Conservation (phyloP, 164 flowering plant genomes). For the Protea cynaroides region DNA sequence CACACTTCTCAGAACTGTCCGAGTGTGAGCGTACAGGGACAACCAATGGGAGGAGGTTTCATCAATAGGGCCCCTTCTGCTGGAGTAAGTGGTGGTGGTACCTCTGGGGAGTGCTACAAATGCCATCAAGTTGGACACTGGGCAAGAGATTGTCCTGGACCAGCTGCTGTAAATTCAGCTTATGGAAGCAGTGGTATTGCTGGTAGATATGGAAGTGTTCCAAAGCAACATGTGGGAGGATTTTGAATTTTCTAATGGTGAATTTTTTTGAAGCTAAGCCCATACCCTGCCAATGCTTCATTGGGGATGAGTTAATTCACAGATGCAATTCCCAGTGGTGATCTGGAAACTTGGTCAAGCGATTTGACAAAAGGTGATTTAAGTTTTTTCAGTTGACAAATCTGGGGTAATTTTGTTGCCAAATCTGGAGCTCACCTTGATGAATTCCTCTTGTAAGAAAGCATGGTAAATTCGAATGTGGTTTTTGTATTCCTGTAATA, state of each 20-base stretch:
- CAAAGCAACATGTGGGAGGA: constrained; percentile 29
- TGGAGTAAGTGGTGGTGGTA: constrained; percentile 25
- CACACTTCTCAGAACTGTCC: constrained; percentile 75
- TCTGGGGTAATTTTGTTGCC: too few relatives aligned
- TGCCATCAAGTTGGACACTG: constrained; percentile 80
- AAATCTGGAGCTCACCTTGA: too few relatives aligned
- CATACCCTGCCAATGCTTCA: not conserved
- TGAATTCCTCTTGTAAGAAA: too few relatives aligned
- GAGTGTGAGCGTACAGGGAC: constrained; percentile 37
- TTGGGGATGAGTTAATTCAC: too few relatives aligned
- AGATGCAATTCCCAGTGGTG: not conserved
- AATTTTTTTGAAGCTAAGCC: not conserved
- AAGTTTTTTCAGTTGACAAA: too few relatives aligned
- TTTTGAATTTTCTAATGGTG: constrained; percentile 12
- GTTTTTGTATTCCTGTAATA: too few relatives aligned
- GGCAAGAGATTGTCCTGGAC: constrained; percentile 69
- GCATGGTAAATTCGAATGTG: too few relatives aligned
- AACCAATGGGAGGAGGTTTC: constrained; percentile 35
- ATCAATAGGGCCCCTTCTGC: constrained; percentile 16
- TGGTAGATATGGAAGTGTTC: constrained; percentile 28
- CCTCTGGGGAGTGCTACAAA: constrained; percentile 52
- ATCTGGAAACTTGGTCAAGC: too few relatives aligned
- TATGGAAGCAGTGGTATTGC: constrained; percentile 29
- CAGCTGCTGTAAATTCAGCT: constrained; percentile 23
- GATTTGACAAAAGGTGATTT: too few relatives aligned